Evolutionary conservation across 176 grass and related monocot species (phyloP), one percentile per base, ranked within the genome.

Genomic region (Aechmea fasciata): DNA sequence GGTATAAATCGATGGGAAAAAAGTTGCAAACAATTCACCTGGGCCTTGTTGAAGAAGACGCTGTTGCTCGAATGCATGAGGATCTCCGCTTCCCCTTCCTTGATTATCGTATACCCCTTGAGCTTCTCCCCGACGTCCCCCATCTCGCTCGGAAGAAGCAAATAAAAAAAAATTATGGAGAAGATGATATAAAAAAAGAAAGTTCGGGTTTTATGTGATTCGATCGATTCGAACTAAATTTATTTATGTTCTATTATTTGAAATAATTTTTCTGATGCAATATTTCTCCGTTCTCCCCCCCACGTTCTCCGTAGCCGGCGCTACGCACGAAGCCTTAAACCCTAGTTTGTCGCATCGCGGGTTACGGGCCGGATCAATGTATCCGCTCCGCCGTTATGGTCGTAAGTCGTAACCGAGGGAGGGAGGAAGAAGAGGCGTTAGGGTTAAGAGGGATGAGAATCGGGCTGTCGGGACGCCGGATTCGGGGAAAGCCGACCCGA

Each of bases 71-170:
- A 85, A 51, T 83, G 80, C 77, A 90, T 75, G 20, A 93, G 84
- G 51, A 99, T 99, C 78, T 99, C 83, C 7, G 94, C 94, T 67
- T 99, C 94, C 23, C 94, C 94, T 62, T 99, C 94, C 72, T 71
- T 90, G 68, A 79, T 80, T 20, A 99, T 77, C 48, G 85, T 72
- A 19, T 88, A 99, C 73, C 81, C 82, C 75, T 84, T 75, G 23
- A 91, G 82, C 70, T 77, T 83, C n/a, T 90, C 63, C 65, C 69
- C 77, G 19, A 83, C 66, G 47, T 86, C 79, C 67, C 74, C 93
- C 93, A 87, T 89, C 63, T 52, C 68, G 54, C 15, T 59, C 13
- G 4, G 54, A 59, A 59, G 54, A 57, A 57, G 7, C 54, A n/a
- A 57, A 13, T 13, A 57, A 57, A n/a, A 57, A n/a, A 1, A 3